Evolutionary conservation across 805 yeast genomes (phyloP).

Genomic region (Kregervanrija fluxuum): DNA sequence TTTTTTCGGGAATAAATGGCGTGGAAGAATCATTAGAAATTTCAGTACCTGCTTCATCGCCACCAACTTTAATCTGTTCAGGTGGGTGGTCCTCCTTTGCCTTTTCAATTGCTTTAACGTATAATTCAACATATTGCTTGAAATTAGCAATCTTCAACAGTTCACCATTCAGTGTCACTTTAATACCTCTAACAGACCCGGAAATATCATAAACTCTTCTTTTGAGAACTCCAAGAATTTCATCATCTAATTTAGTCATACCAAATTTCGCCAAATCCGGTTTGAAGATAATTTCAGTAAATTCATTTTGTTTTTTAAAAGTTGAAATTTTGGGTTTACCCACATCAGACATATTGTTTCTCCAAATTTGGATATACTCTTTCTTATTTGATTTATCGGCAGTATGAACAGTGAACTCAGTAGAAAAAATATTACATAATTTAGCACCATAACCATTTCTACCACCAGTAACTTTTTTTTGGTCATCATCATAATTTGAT

Average conservation of each 20-base stretch:
- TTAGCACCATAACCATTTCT: conserved; percentile 98
- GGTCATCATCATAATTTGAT: conserved; percentile 91
- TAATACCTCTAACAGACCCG: conserved; percentile 83
- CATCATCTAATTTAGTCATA: conserved; percentile 80
- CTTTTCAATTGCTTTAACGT: conserved; percentile 66
- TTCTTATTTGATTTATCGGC: conserved; percentile 63
- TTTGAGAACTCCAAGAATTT: conserved; percentile 73
- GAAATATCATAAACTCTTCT: conserved; percentile 95
- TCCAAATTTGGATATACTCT: conserved; percentile 79
- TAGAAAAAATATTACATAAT: conserved; percentile 90
- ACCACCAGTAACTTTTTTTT: conserved; percentile 96
- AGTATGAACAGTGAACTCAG: conserved; percentile 80
- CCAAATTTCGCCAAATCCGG: conserved; percentile 83
- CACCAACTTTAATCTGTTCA: conserved; percentile 7
- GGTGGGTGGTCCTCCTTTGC: conserved; percentile 30
- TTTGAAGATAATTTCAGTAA: conserved; percentile 77
- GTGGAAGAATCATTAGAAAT: conserved; percentile 7
- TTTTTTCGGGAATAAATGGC: conserved; percentile 29
- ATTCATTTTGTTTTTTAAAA: conserved; percentile 58
- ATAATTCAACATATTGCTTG: conserved; percentile 84
- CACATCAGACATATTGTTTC: conserved; percentile 72
- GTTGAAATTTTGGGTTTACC: conserved; percentile 67
- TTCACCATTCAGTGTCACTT: conserved; percentile 70
- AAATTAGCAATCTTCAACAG: conserved; percentile 64
- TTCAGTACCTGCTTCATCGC: neutral